Base-by-base conservation (phyloP, 2,329 filamentous ascomycete genomes). In the Fusarium domesticum region DNA sequence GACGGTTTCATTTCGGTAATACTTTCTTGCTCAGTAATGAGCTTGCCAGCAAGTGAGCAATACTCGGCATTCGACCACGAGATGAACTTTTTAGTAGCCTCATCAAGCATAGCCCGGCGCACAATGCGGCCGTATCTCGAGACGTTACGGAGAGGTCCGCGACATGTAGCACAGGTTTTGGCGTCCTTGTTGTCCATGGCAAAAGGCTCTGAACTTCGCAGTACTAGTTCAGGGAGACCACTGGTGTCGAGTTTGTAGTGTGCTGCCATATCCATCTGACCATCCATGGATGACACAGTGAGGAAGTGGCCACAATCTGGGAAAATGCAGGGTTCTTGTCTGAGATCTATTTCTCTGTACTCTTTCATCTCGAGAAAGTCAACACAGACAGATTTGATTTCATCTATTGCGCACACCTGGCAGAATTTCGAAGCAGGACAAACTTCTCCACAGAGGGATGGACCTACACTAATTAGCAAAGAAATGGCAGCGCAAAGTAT, bases 51-150 rank as follows among this genome's bases (percentile, higher is more conserved):
- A 6, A 23, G 20, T 6, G 20, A 23, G 20, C 6, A 23, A 7
- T 55, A 43, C 19, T 46, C 12, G 2, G 18, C 28, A n/a, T 76
- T 74, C 0, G 76, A 70, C 67, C 72, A 78, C 4, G 73, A 56
- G n/a, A 83, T 74, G 57, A 87, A 83, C 49, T 80, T 83, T 63
- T 84, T 84, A 0, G 80, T 80, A 0, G 76, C 70, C 57, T 85
- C 77, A 42, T 87, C 81, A 1, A 87, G 68, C 6, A 81, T 65
- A 1, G 76, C 79, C 4, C 77, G 72, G 28, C 79, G 73, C 19
- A 85, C 71, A 3, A 86, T 74, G 8, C 82, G 74, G 12, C 80
- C 78, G 54, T 87, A 87, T 4, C 83, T 70, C 2, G 75, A 64
- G 40, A 86, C 69, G 45, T 74, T 73, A 15, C 78, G 69, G 11